Conservation (phyloP, 2,329 filamentous ascomycete species). For the Ophiocordyceps unilateralis region DNA sequence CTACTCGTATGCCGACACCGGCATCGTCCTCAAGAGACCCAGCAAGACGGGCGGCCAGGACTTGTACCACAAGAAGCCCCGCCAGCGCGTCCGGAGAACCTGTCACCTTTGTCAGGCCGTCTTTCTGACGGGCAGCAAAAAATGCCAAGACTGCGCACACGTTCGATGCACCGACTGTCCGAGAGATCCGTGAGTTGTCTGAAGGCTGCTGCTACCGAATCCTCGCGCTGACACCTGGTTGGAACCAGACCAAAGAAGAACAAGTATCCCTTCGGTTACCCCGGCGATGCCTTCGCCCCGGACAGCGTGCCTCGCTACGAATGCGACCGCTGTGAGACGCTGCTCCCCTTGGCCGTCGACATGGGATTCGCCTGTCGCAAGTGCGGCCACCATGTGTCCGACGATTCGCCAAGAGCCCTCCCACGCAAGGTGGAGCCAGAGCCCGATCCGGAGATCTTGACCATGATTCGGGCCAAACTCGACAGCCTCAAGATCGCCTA, state of each 20-base stretch:
- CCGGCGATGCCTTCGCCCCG: conserved; percentile 42
- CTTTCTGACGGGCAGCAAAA: conserved; percentile 42
- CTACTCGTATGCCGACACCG: conserved; percentile 26
- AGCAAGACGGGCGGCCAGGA: conserved; percentile 52
- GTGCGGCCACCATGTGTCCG: conserved; percentile 44
- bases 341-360: conserved; percentile 32
- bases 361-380: conserved; percentile 37
- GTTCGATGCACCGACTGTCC: conserved; percentile 65
- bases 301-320: conserved; percentile 34
- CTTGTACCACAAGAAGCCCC: conserved; percentile 51
- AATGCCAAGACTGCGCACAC: conserved; percentile 53
- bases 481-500: conserved; percentile 22
- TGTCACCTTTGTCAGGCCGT: conserved; percentile 58
- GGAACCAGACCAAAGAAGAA: conserved; percentile 43
- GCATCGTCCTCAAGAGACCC: conserved; percentile 41
- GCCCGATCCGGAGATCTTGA: conserved; percentile 43
- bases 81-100: conserved; percentile 55
- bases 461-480: conserved; percentile 38
- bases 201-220: neutral
- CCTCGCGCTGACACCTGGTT: no score
- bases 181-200: conserved; percentile 52
- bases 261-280: conserved; percentile 54
- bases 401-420: conserved; percentile 38
- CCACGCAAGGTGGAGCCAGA: conserved; percentile 43
- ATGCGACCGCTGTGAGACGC: conserved; percentile 45